Evolutionary conservation across 2,329 filamentous ascomycete species (phyloP).

Genomic region (Aspergillus flavus): DNA sequence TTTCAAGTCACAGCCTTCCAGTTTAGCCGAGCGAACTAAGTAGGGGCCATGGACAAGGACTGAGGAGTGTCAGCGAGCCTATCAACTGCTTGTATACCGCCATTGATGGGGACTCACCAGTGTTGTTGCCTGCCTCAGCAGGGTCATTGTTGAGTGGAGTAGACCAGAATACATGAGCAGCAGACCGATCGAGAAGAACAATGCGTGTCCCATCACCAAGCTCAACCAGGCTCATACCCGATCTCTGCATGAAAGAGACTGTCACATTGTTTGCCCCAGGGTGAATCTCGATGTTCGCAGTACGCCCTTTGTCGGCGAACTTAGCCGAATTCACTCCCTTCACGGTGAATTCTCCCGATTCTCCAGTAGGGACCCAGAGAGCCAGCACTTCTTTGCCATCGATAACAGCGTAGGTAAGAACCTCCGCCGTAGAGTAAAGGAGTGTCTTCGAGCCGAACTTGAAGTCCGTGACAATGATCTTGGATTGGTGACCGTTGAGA

Average conservation of each 20-base stretch:
- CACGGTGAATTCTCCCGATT: conserved; percentile 58
- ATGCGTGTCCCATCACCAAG: conserved; percentile 53
- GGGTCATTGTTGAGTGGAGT: conserved; percentile 55
- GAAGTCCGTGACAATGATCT: conserved; percentile 65
- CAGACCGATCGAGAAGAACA: conserved; percentile 56
- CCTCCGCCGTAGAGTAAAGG: conserved; percentile 59
- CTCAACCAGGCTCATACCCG: conserved; percentile 52
- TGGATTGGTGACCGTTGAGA: conserved; percentile 63
- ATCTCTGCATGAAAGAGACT: conserved; percentile 53
- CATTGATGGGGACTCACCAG: conserved; percentile 36
- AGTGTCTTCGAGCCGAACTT: conserved; percentile 54
- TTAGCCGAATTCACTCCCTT: conserved; percentile 43
- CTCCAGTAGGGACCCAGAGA: conserved; percentile 58
- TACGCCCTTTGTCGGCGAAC: conserved; percentile 42
- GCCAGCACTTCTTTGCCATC: conserved; percentile 52
- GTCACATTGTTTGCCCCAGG: conserved; percentile 45
- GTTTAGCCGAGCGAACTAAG: conserved; percentile 51
- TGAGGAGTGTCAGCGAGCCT: conserved; percentile 23
- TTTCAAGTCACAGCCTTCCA: conserved; percentile 42
- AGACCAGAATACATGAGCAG: conserved; percentile 61
- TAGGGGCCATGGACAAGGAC: conserved; percentile 58
- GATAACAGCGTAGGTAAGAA: conserved; percentile 55
- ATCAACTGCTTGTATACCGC: neutral
- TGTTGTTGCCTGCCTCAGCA: conserved; percentile 47
- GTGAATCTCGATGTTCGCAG: conserved; percentile 48